Conservation (phyloP, 352 stramenopile genomes). For the Aphanomyces euteiches region DNA sequence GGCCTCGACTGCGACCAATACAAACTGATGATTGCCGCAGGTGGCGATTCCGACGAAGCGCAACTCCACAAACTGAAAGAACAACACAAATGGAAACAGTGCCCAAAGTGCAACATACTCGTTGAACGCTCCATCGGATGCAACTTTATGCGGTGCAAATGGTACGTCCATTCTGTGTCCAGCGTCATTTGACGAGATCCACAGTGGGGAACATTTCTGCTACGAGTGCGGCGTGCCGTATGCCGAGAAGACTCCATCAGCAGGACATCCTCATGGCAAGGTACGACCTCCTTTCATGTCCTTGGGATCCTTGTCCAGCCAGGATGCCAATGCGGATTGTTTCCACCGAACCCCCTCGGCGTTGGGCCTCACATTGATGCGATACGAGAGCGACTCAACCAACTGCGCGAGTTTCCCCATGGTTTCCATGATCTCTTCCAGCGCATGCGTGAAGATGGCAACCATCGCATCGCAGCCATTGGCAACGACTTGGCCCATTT, state of each 20-base stretch:
- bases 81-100: conserved; percentile 18
- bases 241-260: not conserved
- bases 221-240: conserved; percentile 4
- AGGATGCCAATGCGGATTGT: too few species aligned
- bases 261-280: too few species aligned
- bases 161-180: not conserved
- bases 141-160: conserved; percentile 14
- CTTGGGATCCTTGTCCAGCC: too few species aligned
- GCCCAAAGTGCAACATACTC: conserved; percentile 15
- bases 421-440: too few species aligned
- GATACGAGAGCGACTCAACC: too few species aligned
- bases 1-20: conserved; percentile 10
- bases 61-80: not conserved
- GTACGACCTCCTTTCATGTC: too few species aligned
- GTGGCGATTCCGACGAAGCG: not conserved
- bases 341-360: too few species aligned
- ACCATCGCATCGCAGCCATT: too few species aligned
- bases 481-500: too few species aligned
- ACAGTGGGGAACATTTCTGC: conserved; percentile 8
- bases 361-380: too few species aligned
- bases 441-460: too few species aligned
- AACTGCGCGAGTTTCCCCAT: too few species aligned
- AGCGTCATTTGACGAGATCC: not conserved
- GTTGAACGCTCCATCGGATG: conserved; percentile 19
- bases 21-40: not conserved